Percentiles rank a stretch among this genome's conserved stretches.
These are phyloP conservation scores for Carex cristatella DNA, from an alignment of 176 grass and related monocot genomes.

Conservation along the genomic window DNA sequence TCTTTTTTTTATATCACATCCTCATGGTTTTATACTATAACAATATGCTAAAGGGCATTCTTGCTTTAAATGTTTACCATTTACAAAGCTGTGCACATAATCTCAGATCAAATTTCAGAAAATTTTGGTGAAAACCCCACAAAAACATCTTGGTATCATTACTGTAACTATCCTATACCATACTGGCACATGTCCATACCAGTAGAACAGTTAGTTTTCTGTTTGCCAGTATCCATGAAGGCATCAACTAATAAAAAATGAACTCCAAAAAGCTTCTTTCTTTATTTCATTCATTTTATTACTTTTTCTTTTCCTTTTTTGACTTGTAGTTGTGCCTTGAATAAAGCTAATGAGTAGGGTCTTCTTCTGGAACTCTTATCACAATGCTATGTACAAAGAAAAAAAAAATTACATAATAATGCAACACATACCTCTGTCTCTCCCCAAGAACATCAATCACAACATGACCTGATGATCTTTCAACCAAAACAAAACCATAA, in stretches of 20 bases:
- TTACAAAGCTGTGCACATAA: not conserved
- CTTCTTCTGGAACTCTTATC: not conserved
- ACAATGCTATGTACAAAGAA: not conserved
- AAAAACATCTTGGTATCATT: not conserved
- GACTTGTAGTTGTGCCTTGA: not conserved
- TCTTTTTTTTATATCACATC: not conserved
- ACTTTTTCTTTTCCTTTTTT: not conserved
- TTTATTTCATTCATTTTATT: not conserved
- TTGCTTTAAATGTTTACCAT: not conserved
- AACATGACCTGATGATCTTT: conserved; percentile 70
- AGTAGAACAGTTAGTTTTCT: not conserved
- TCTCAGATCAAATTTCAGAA: not conserved
- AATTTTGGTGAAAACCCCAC: not conserved
- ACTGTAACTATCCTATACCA: not conserved
- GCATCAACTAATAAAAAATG: not conserved
- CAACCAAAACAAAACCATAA: conserved; percentile 81
- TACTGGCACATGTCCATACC: not conserved
- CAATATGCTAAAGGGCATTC: not conserved
- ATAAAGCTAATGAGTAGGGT: not conserved
- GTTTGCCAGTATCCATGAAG: not conserved
- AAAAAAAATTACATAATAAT: not conserved
- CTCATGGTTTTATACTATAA: not conserved
- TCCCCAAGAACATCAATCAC: conserved; percentile 68
- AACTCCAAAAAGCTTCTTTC: not conserved
- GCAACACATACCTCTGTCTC: conserved; percentile 46